phyloP scores from a whole-genome alignment of 1,284 basidiomycete genomes.

The Fomes fomentarius region DNA sequence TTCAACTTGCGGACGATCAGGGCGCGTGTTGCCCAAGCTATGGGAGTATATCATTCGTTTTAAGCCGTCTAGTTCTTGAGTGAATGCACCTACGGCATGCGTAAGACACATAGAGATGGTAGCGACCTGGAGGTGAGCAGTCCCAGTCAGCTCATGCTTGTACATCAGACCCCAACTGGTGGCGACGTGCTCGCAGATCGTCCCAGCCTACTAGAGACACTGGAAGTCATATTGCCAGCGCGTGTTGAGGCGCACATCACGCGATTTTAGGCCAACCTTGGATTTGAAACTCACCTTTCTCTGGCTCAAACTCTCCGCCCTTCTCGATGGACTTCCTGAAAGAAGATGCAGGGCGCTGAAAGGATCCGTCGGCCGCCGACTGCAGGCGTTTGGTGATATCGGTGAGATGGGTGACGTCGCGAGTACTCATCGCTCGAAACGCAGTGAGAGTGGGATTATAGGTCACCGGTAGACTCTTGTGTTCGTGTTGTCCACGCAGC shows the following conservation, averaged over 20 bases:
- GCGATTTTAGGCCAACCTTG: too few relatives aligned
- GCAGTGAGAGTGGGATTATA: neutral
- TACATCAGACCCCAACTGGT: neutral
- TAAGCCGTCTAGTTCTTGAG: too few relatives aligned
- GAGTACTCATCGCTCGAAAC: conserved; percentile 6
- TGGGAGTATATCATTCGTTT: too few relatives aligned
- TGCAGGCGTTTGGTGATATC: conserved; percentile 66
- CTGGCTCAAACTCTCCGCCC: conserved; percentile 77
- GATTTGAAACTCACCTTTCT: conserved; percentile 65
- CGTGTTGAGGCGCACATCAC: too few relatives aligned
- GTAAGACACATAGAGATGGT: conserved; percentile 87
- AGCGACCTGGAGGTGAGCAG: conserved; percentile 59
- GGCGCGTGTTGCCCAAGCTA: conserved; percentile 93
- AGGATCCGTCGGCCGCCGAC: conserved; percentile 70
- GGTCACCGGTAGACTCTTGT: too few relatives aligned
- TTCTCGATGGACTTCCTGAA: conserved; percentile 78
- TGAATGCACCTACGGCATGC: conserved; percentile 73
- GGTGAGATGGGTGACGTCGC: conserved; percentile 26
- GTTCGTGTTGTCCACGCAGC: neutral
- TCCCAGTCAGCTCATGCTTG: neutral
- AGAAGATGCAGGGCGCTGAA: conserved; percentile 71
- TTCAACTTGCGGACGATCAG: conserved; percentile 91
- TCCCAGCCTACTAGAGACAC: too few relatives aligned
- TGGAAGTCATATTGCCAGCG: too few relatives aligned
- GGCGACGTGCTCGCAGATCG: neutral